Evolutionary conservation across 192 early-diverging fungal species (phyloP).

Genomic region (Mortierella hygrophila): DNA sequence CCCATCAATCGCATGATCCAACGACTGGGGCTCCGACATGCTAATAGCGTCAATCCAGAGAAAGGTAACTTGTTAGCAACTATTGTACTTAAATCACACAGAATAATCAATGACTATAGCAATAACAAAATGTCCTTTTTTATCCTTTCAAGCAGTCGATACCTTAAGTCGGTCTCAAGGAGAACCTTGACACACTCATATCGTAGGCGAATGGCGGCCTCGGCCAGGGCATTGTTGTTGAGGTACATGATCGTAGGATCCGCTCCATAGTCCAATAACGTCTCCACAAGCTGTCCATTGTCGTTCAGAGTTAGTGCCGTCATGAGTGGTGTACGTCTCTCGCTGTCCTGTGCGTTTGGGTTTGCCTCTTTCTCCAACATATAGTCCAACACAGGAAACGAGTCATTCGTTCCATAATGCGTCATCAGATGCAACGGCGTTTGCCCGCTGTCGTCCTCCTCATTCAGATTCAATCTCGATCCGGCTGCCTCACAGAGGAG

Average conservation of each 20-base stretch:
- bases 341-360: constrained; percentile 45
- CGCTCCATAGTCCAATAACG: constrained; percentile 44
- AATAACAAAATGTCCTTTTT: background rate
- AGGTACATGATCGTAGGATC: constrained; percentile 47
- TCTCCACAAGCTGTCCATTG: constrained; percentile 40
- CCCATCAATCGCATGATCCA: constrained; percentile 46
- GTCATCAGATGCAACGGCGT: constrained; percentile 49
- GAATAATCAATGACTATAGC: background rate
- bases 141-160: background rate
- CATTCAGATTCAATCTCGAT: constrained; percentile 33
- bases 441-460: constrained; percentile 43
- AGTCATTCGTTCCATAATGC: constrained; percentile 27
- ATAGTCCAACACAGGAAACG: constrained; percentile 20
- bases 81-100: background rate
- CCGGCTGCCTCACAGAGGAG: constrained; percentile 41
- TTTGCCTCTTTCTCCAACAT: constrained; percentile 47
- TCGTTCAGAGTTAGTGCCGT: constrained; percentile 43
- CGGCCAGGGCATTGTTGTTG: constrained; percentile 51
- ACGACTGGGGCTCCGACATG: constrained; percentile 40
- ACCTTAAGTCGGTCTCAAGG: constrained; percentile 51
- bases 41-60: constrained; percentile 9
- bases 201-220: constrained; percentile 40
- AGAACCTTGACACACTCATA: constrained; percentile 52
- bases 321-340: constrained; percentile 44
- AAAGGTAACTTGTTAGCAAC: background rate